Conservation (phyloP, 1,284 basidiomycete genomes). For the Ustilago tritici region DNA sequence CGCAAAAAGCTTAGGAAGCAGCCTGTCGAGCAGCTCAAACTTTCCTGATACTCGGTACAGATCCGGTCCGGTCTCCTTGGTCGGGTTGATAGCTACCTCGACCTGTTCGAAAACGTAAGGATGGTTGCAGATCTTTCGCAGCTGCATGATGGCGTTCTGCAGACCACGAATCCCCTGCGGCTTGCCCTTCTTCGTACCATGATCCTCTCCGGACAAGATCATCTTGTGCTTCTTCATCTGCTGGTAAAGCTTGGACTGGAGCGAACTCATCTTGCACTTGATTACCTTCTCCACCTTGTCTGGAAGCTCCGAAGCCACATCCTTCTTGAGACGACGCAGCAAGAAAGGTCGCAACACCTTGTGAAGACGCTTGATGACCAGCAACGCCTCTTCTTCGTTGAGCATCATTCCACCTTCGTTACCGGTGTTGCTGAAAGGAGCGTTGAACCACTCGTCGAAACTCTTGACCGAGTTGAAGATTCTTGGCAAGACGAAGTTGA, state of each 20-base stretch:
- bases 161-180: slow-evolving; percentile 72
- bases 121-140: slow-evolving; percentile 95
- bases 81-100: slow-evolving; percentile 88
- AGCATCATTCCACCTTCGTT: slow-evolving; percentile 84
- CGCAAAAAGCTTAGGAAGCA: slow-evolving; percentile 93
- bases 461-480: slow-evolving; percentile 99
- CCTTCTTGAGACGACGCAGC: slow-evolving; percentile 95
- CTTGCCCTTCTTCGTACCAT: slow-evolving; percentile 62
- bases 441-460: slow-evolving; percentile 99
- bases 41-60: slow-evolving; percentile 87
- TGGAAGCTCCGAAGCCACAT: slow-evolving; percentile 95
- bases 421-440: slow-evolving; percentile 97
- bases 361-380: slow-evolving; percentile 97
- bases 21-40: slow-evolving; percentile 91
- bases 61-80: slow-evolving; percentile 83
- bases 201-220: slow-evolving; percentile 73
- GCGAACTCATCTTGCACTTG: slow-evolving; percentile 94
- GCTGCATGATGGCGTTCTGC: slow-evolving; percentile 98
- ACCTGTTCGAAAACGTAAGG: slow-evolving; percentile 89
- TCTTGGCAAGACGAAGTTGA: slow-evolving; percentile 98
- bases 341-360: slow-evolving; percentile 98
- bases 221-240: slow-evolving; percentile 98
- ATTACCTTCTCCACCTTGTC: slow-evolving; percentile 99
- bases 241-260: slow-evolving; percentile 95
- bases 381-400: slow-evolving; percentile 98